Percentiles rank a stretch among this genome's conserved stretches.
phyloP scores from a whole-genome alignment of 2,329 filamentous ascomycete genomes.

The Coniella vitis region DNA sequence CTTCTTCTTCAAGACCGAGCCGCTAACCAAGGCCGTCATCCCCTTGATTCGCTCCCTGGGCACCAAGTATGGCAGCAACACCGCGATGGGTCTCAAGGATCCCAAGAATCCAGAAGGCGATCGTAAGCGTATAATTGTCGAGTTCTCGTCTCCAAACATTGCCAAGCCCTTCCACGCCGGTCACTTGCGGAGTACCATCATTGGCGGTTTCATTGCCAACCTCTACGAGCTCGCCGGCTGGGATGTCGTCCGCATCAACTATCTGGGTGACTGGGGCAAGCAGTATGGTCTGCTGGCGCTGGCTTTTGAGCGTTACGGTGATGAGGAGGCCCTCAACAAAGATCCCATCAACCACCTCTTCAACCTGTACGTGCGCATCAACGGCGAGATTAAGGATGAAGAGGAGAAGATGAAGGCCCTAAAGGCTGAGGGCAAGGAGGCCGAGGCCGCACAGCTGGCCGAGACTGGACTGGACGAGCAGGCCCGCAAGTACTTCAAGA shows the following conservation, averaged over 20 bases:
- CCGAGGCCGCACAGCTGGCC: constrained; percentile 41
- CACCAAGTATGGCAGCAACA: constrained; percentile 58
- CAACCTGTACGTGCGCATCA: constrained; percentile 76
- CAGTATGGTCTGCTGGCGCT: constrained; percentile 68
- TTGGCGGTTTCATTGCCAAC: constrained; percentile 70
- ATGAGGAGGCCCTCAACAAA: constrained; percentile 60
- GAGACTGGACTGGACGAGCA: constrained; percentile 58
- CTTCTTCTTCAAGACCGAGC: constrained; percentile 72
- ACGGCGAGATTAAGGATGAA: constrained; percentile 58
- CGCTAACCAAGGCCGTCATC: constrained; percentile 59
- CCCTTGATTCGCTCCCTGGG: constrained; percentile 61
- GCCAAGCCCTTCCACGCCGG: constrained; percentile 79
- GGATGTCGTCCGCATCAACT: constrained; percentile 70
- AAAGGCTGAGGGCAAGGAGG: constrained; percentile 47
- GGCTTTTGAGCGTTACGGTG: constrained; percentile 68
- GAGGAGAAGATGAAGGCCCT: constrained; percentile 56
- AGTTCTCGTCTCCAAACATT: constrained; percentile 82
- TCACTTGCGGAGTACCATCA: constrained; percentile 71
- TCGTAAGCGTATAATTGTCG: constrained; percentile 64
- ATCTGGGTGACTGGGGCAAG: constrained; percentile 76
- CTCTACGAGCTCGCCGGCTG: constrained; percentile 64
- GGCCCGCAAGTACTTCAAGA: constrained; percentile 65
- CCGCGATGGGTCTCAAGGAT: constrained; percentile 52
- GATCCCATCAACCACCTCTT: constrained; percentile 80
- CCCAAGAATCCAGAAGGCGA: constrained; percentile 52